A percentile compares a stretch with the other conserved stretches of the same genome.
These are phyloP conservation scores for Pichiaceae sp. DNA, from an alignment of 1,139 yeast species.

Conservation along the genomic window DNA sequence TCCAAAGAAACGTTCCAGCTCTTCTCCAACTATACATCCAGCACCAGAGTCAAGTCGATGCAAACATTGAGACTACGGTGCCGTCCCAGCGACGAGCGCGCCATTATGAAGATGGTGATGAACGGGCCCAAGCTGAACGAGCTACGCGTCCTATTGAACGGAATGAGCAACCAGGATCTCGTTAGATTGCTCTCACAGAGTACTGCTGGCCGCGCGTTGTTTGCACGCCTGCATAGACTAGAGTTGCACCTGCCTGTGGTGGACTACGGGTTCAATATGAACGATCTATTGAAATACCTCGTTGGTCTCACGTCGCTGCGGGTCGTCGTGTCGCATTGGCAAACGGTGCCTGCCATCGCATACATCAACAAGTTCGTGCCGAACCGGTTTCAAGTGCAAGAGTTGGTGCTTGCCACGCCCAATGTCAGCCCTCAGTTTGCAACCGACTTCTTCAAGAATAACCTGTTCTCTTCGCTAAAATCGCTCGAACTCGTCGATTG, in stretches of 20 bases:
- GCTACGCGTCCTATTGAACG: background rate
- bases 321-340: background rate
- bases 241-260: background rate
- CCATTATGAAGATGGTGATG: background rate
- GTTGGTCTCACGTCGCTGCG: background rate
- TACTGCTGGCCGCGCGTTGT: background rate
- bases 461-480: background rate
- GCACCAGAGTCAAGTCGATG: too few species aligned
- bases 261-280: background rate
- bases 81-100: background rate
- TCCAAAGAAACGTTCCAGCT: background rate
- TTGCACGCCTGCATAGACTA: background rate
- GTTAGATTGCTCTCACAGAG: background rate
- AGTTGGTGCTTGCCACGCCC: constrained; percentile 1
- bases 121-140: background rate
- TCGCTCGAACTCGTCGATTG: constrained; percentile 7
- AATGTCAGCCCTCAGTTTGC: constrained; percentile 5
- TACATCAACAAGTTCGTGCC: constrained; percentile 5
- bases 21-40: background rate
- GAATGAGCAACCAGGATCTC: background rate
- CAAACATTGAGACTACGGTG: too few species aligned
- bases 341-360: background rate
- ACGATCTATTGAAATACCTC: background rate
- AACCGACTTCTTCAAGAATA: constrained; percentile 4
- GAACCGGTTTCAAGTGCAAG: constrained; percentile 11